Base-by-base conservation (phyloP, 2,329 filamentous ascomycete genomes). In the Amauroascus niger region DNA sequence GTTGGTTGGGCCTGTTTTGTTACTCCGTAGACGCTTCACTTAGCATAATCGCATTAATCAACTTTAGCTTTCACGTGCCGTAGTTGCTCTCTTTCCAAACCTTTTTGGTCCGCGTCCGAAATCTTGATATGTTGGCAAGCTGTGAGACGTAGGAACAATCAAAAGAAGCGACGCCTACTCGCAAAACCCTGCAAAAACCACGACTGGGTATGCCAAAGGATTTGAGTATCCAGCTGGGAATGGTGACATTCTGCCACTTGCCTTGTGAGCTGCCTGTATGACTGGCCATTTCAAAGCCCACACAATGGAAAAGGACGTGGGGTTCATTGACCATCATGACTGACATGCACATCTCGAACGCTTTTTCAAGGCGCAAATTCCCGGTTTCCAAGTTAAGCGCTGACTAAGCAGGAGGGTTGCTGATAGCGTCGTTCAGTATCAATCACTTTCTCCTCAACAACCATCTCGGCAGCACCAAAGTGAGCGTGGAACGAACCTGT, bases 361-460 rank as follows among this genome's bases (percentile, higher is more conserved):
- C n/a, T n/a, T n/a, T n/a, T n/a, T 30, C 9, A 9, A 30, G 26
- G 33, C 9, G 13, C 3, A 14, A 44, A 43, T 35, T 13, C 22
- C 24, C 7, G 40, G 18, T 43, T 46, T 14, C 33, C n/a, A n/a
- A 37, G 28, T 2, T 6, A 24, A 1, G 16, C 33, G 55, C 9
- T 60, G 58, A 60, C 58, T 60, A 57, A 60, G 57, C 55, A 39
- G 11, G 20, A 14, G n/a, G 18, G 8, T 24, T 18, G 47, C 37
- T 55, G 44, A 55, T 53, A 53, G 49, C 55, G 50, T 59, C 57
- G n/a, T 51, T 57, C 24, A 52, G 28, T 58, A 58, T 60, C 58
- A 60, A 56, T 54, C 49, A 53, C 51, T 58, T 59, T 59, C 57
- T 59, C 55, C 28, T 55, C 57, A 53, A 55, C 52, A 53, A 59